These are phyloP conservation scores for Dendrobium nobile DNA, from an alignment of 106 monocot species.

Conservation along the genomic window DNA sequence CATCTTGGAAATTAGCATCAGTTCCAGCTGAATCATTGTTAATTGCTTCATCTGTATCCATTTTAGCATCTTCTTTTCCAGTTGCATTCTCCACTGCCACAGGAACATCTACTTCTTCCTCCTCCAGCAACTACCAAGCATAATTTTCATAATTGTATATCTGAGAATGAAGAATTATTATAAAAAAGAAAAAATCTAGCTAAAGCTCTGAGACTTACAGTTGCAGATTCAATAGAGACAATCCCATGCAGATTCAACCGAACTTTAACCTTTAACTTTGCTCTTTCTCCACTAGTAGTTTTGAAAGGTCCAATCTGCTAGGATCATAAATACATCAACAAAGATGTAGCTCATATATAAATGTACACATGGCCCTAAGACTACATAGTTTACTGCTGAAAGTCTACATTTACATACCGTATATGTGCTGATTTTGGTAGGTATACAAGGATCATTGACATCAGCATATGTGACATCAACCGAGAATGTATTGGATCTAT, in stretches of 20 bases:
- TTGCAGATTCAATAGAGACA: conserved; percentile 77
- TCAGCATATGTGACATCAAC: conserved; percentile 56
- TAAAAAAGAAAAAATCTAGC: background rate
- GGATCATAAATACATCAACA: background rate
- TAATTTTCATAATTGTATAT: background rate
- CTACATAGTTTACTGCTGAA: background rate
- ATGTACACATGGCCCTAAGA: background rate
- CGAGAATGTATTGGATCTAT: conserved; percentile 48
- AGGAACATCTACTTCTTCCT: conserved; percentile 81
- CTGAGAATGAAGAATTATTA: background rate
- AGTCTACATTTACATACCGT: conserved; percentile 31
- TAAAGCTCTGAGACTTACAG: conserved; percentile 40
- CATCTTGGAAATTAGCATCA: conserved; percentile 76
- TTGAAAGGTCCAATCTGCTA: conserved; percentile 92
- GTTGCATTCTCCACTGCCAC: conserved; percentile 36
- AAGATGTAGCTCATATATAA: background rate
- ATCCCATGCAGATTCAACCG: conserved; percentile 88
- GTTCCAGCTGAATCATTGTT: conserved; percentile 17
- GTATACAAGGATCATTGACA: conserved; percentile 21
- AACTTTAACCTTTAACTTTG: conserved; percentile 79
- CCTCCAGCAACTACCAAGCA: conserved; percentile 65
- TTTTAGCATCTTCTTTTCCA: conserved; percentile 45
- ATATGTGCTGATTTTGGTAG: conserved; percentile 71
- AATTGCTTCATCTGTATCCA: conserved; percentile 67
- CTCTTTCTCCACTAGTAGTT: conserved; percentile 49